These are phyloP conservation scores for Chlorophyllum brunneum DNA, from an alignment of 768 basidiomycete genomes.

Conservation along the genomic window DNA sequence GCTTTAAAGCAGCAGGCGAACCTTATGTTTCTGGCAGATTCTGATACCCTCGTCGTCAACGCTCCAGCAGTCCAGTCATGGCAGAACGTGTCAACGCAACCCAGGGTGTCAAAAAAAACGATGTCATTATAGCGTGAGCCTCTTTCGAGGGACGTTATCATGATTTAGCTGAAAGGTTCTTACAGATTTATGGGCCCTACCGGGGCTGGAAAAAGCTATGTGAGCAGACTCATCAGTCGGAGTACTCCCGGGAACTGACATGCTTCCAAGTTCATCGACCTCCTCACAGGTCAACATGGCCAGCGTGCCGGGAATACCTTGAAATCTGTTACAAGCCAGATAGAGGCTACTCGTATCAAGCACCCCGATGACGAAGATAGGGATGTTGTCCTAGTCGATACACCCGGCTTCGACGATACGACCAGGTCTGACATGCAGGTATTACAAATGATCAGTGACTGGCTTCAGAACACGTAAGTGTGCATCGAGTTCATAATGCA, in stretches of 20 bases:
- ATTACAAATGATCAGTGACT: conserved; percentile 33
- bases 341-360: conserved; percentile 26
- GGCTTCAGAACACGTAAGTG: conserved; percentile 21
- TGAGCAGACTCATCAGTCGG: conserved; percentile 10
- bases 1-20: neutral
- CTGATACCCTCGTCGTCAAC: neutral
- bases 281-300: conserved; percentile 13
- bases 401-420: conserved; percentile 33
- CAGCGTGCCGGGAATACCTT: conserved; percentile 18
- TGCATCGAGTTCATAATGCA: neutral
- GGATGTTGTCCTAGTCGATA: conserved; percentile 36
- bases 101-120: conserved; percentile 12
- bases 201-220: conserved; percentile 27
- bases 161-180: neutral
- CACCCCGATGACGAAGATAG: conserved; percentile 6
- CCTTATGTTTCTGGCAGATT: neutral
- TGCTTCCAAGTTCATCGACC: conserved; percentile 22
- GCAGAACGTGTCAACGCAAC: neutral
- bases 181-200: conserved; percentile 25
- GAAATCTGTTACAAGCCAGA: conserved; percentile 35
- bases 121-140: conserved; percentile 22
- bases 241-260: neutral
- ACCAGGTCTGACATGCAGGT: conserved; percentile 28
- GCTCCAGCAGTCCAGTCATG: neutral
- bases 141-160: neutral